Conservation (phyloP, 495 filamentous ascomycete species). For the Penicillium paradoxum region DNA sequence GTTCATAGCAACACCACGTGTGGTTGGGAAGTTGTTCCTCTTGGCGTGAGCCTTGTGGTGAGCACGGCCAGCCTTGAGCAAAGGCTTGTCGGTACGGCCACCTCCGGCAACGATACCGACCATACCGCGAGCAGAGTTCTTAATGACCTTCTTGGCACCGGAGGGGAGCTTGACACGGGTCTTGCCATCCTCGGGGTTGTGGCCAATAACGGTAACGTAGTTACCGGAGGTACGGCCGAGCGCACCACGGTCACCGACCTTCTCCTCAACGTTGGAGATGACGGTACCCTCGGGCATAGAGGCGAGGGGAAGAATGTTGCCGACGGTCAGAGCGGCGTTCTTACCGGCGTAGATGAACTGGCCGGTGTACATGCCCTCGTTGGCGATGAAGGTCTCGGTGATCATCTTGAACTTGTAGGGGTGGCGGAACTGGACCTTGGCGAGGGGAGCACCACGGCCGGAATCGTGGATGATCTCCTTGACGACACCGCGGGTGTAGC, state of each 20-base stretch:
- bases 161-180: slow-evolving; percentile 98
- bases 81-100: slow-evolving; percentile 98
- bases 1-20: slow-evolving; percentile 99
- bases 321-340: slow-evolving; percentile 90
- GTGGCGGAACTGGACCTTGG: slow-evolving; percentile 92
- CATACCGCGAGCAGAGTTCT: slow-evolving; percentile 89
- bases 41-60: slow-evolving; percentile 99
- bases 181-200: slow-evolving; percentile 99
- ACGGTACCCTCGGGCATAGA: slow-evolving; percentile 98
- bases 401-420: slow-evolving; percentile 85
- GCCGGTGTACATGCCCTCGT: slow-evolving; percentile 99
- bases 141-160: slow-evolving; percentile 98
- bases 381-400: slow-evolving; percentile 98
- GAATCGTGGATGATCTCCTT: slow-evolving; percentile 99
- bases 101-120: slow-evolving; percentile 99
- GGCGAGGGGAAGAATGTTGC: slow-evolving; percentile 91
- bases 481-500: slow-evolving; percentile 93
- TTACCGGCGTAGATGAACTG: slow-evolving; percentile 99
- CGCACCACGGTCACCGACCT: slow-evolving; percentile 91
- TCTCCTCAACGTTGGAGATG: slow-evolving; percentile 98
- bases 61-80: slow-evolving; percentile 96
- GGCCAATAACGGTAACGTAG: slow-evolving; percentile 98
- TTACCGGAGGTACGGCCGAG: slow-evolving; percentile 96
- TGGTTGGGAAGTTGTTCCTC: slow-evolving; percentile 99
- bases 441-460: slow-evolving; percentile 94